phyloP scores from a whole-genome alignment of 2,329 filamentous ascomycete genomes.

The Colletotrichum cordylinicola region DNA sequence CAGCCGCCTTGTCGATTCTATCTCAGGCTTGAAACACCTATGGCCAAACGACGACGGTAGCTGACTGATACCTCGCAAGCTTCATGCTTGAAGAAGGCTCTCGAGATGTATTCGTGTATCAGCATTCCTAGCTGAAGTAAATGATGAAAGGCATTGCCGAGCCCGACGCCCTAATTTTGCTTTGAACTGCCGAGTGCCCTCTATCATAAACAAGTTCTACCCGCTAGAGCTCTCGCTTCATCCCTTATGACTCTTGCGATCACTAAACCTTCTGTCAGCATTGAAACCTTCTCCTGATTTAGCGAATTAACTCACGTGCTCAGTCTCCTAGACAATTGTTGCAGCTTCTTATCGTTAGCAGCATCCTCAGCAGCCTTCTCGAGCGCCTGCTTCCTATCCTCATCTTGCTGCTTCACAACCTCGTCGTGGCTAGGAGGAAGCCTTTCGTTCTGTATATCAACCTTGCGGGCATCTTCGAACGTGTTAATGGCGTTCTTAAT shows the following conservation, averaged over 20 bases:
- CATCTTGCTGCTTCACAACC: conserved; percentile 81
- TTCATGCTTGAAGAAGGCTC: not conserved
- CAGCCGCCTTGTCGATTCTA: not conserved
- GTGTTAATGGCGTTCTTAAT: conserved; percentile 98
- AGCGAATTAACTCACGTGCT: conserved; percentile 79
- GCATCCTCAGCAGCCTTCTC: conserved; percentile 87
- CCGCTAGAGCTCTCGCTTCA: not conserved
- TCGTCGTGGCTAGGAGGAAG: conserved; percentile 93
- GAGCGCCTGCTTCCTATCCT: conserved; percentile 81
- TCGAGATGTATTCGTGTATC: conserved; percentile 13
- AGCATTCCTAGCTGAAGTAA: conserved; percentile 13
- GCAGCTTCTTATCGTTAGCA: conserved; percentile 88
- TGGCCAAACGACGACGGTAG: not conserved
- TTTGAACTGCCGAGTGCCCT: conserved; percentile 3
- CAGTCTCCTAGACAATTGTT: conserved; percentile 86
- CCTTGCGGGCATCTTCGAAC: conserved; percentile 96
- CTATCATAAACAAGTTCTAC: conserved; percentile 6
- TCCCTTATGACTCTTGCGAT: conserved; percentile 33
- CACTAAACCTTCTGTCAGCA: conserved; percentile 27
- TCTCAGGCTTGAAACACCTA: not conserved
- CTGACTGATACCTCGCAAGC: not conserved
- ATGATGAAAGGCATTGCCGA: conserved; percentile 11
- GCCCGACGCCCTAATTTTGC: conserved; percentile 15
- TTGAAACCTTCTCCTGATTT: not conserved
- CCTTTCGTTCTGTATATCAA: conserved; percentile 95